A percentile compares a stretch with the other conserved stretches of the same genome.
phyloP scores from a whole-genome alignment of 2,329 filamentous ascomycete genomes.

The Fusarium tjaetaba region DNA sequence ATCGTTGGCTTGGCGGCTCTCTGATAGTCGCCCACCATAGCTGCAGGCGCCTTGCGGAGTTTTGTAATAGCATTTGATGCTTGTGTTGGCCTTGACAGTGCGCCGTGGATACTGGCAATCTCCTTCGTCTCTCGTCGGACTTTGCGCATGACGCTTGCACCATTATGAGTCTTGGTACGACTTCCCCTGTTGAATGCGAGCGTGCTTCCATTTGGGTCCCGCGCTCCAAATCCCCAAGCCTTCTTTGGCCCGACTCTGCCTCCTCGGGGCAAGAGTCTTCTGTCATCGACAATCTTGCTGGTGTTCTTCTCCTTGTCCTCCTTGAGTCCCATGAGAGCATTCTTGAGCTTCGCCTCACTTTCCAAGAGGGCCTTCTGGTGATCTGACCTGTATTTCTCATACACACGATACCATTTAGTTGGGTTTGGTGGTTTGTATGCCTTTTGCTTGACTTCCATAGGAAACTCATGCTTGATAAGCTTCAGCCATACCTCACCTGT shows the following conservation, averaged over 20 bases:
- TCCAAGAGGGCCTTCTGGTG: constrained; percentile 67
- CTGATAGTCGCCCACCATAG: constrained; percentile 64
- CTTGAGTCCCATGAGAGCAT: constrained; percentile 66
- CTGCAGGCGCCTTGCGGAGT: constrained; percentile 60
- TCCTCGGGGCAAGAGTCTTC: constrained; percentile 56
- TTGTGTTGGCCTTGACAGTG: constrained; percentile 51
- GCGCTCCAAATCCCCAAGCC: constrained; percentile 40
- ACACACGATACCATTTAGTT: constrained; percentile 80
- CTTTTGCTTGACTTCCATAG: constrained; percentile 68
- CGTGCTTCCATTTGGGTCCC: constrained; percentile 45
- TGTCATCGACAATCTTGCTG: constrained; percentile 65
- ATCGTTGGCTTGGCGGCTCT: constrained; percentile 54
- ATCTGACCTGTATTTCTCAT: constrained; percentile 72
- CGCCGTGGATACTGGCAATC: constrained; percentile 59
- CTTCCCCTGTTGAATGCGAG: constrained; percentile 59
- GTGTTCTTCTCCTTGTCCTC: constrained; percentile 66
- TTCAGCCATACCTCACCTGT: constrained; percentile 79
- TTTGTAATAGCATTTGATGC: constrained; percentile 48
- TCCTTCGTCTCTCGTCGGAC: constrained; percentile 66
- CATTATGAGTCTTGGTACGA: constrained; percentile 62
- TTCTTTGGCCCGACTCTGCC: constrained; percentile 48
- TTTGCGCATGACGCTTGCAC: constrained; percentile 65
- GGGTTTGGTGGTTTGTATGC: constrained; percentile 73
- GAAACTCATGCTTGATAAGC: constrained; percentile 82
- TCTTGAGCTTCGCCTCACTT: constrained; percentile 67